phyloP scores from a whole-genome alignment of 441 rosid species.

The Aquilaria agallochum region DNA sequence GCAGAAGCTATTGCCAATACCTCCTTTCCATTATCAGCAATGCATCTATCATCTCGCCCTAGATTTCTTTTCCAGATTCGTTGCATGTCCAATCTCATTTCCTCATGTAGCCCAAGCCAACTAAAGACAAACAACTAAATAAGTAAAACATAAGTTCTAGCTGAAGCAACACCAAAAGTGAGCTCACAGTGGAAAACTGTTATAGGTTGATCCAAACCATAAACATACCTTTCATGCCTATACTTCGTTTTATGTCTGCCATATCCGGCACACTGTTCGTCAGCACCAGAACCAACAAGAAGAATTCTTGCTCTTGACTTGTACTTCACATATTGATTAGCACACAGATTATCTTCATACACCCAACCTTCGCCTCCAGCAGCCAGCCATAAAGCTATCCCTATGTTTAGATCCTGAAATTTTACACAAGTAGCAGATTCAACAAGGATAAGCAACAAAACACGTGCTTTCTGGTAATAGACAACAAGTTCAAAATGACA shows the following conservation, averaged over 20 bases:
- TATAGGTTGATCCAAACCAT: not conserved
- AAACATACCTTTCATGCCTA: slow-evolving; percentile 62
- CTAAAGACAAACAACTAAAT: slow-evolving; percentile 27
- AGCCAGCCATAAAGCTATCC: slow-evolving; percentile 94
- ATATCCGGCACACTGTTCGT: slow-evolving; percentile 98
- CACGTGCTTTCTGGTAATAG: not conserved
- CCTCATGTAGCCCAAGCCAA: slow-evolving; percentile 77
- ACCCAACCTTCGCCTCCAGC: slow-evolving; percentile 81
- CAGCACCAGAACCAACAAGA: slow-evolving; percentile 93
- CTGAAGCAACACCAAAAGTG: not conserved
- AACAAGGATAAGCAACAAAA: too few relatives aligned
- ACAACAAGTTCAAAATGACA: not conserved
- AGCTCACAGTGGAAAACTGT: not conserved
- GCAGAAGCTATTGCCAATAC: slow-evolving; percentile 23
- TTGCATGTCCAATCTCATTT: slow-evolving; percentile 97
- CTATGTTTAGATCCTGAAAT: slow-evolving; percentile 87
- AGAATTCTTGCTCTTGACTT: slow-evolving; percentile 65
- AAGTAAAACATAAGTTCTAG: not conserved
- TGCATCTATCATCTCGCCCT: slow-evolving; percentile 94
- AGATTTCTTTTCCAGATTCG: slow-evolving; percentile 95
- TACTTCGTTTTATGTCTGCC: slow-evolving; percentile 90
- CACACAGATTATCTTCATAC: slow-evolving; percentile 24
- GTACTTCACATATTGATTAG: slow-evolving; percentile 34
- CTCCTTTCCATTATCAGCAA: slow-evolving; percentile 90
- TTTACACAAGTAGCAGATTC: slow-evolving; percentile 1